Evolutionary conservation across 164 flowering plant genomes (phyloP).

Genomic region (Litsea cubeba): DNA sequence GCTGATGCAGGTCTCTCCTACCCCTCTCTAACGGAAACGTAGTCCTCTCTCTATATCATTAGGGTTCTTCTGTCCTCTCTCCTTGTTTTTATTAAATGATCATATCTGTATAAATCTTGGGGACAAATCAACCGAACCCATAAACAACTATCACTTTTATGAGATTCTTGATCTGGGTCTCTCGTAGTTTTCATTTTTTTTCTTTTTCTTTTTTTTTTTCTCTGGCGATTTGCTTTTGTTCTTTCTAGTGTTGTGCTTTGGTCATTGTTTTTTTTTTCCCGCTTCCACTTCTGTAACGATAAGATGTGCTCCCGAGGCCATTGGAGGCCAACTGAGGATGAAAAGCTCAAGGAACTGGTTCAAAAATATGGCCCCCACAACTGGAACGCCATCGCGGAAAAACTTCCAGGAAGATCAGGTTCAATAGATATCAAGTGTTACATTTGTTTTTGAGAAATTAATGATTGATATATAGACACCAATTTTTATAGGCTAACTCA

Average conservation of each 20-base stretch:
- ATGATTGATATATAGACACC: too few species aligned
- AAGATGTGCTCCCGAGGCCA: slow-evolving; percentile 67
- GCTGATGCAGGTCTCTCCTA: slow-evolving; percentile 47
- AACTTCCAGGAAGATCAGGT: slow-evolving; percentile 79
- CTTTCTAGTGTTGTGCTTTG: not conserved
- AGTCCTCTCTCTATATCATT: not conserved
- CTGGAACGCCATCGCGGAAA: slow-evolving; percentile 74
- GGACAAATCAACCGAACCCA: not conserved
- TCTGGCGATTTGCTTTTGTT: not conserved
- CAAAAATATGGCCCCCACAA: slow-evolving; percentile 65
- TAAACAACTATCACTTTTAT: not conserved
- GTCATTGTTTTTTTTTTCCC: not conserved
- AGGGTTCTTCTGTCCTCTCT: not conserved
- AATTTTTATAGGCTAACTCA: not conserved
- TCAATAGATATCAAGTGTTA: not conserved
- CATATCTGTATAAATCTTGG: not conserved
- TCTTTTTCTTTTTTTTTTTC: not conserved
- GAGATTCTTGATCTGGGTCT: not conserved
- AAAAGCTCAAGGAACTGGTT: slow-evolving; percentile 55
- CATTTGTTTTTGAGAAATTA: not conserved
- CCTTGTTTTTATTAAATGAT: not conserved
- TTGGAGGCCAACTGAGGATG: slow-evolving; percentile 75
- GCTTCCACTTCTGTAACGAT: not conserved
- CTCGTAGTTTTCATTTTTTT: not conserved
- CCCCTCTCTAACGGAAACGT: slow-evolving; percentile 42